Conservation (phyloP, 1,284 basidiomycete genomes). For the Tilletia setariae region DNA sequence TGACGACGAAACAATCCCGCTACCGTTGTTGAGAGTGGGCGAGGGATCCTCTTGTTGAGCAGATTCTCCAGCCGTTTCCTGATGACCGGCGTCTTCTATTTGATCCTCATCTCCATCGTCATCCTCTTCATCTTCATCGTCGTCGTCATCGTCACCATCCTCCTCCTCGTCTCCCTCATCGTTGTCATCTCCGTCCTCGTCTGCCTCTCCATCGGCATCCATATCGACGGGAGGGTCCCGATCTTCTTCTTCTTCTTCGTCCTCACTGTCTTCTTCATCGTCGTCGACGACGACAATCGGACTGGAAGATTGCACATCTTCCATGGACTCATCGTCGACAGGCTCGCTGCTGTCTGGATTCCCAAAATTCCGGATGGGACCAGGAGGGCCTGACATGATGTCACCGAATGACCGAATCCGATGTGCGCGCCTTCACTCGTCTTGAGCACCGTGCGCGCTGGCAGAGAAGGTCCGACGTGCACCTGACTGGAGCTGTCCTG, state of each 20-base stretch:
- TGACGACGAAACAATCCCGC: background rate
- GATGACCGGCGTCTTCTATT: background rate
- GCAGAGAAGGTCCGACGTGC: too few species aligned
- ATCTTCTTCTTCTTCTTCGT: background rate
- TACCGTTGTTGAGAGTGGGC: background rate
- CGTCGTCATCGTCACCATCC: background rate
- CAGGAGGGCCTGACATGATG: constrained; percentile 6
- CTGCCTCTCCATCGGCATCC: background rate
- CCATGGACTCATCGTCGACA: background rate
- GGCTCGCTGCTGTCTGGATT: background rate
- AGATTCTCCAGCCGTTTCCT: background rate
- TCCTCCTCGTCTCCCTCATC: background rate
- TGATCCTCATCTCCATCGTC: background rate
- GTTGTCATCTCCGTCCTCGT: background rate
- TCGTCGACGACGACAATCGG: background rate
- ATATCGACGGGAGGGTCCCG: background rate
- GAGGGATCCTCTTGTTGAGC: background rate
- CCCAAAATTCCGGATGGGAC: too few species aligned
- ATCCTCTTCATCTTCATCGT: background rate
- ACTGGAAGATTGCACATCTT: background rate
- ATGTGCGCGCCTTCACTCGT: background rate
- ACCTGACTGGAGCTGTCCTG: too few species aligned
- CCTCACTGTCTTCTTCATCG: background rate
- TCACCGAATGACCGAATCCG: background rate
- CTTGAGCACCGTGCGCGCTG: too few species aligned